These are phyloP conservation scores for Phytophthora agathidicida DNA, from an alignment of 352 stramenopile species.

Conservation along the genomic window DNA sequence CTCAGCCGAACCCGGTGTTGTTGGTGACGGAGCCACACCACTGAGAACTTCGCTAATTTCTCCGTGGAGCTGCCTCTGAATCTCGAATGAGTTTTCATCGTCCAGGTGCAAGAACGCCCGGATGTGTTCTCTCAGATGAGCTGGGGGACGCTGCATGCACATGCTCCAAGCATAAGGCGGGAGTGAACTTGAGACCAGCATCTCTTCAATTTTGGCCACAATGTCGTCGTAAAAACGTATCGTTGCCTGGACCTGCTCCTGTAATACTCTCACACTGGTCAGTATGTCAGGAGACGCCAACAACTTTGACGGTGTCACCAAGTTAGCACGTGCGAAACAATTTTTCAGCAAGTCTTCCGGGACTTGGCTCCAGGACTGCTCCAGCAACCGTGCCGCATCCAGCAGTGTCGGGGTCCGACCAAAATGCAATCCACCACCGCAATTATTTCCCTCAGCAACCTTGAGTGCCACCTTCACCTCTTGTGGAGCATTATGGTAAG, in stretches of 20 bases:
- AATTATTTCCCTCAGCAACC: neutral
- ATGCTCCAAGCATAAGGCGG: neutral
- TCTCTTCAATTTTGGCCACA: conserved; percentile 26
- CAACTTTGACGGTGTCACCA: conserved; percentile 26
- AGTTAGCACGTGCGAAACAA: conserved; percentile 28
- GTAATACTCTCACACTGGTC: neutral
- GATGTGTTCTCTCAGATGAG: conserved; percentile 7
- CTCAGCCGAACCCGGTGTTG: neutral
- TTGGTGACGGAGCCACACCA: neutral
- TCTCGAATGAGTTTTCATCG: conserved; percentile 18
- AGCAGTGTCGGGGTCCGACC: conserved; percentile 26
- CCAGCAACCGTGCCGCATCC: conserved; percentile 27
- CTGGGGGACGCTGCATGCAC: neutral
- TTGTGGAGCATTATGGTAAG: conserved; percentile 19
- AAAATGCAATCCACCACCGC: conserved; percentile 24
- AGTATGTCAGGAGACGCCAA: conserved; percentile 2
- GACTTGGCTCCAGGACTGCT: conserved; percentile 25
- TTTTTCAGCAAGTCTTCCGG: conserved; percentile 18
- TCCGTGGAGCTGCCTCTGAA: conserved; percentile 20
- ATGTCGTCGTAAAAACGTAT: conserved; percentile 6
- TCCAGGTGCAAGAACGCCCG: conserved; percentile 19
- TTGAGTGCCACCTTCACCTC: conserved; percentile 30
- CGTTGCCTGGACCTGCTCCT: neutral
- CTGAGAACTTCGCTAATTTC: conserved; percentile 28
- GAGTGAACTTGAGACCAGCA: conserved; percentile 20